These are phyloP conservation scores for Sicyos edulis DNA, from an alignment of 306 rosid genomes.

Conservation along the genomic window DNA sequence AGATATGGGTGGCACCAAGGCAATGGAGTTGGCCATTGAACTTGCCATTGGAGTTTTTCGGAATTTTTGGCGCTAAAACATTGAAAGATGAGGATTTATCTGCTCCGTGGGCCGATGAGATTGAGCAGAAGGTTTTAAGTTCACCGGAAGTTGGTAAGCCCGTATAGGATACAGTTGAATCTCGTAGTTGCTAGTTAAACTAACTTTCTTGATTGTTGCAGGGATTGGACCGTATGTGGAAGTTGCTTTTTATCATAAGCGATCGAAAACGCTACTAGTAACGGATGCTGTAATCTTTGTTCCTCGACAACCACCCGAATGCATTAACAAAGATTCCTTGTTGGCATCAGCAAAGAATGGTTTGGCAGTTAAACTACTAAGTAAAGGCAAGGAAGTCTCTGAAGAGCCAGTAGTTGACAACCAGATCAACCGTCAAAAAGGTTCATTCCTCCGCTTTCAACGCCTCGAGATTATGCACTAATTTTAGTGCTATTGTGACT, in stretches of 20 bases:
- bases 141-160: constrained; percentile 93
- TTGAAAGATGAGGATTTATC: constrained; percentile 60
- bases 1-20: constrained; percentile 94
- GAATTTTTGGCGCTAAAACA: constrained; percentile 75
- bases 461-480: background rate
- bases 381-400: constrained; percentile 79
- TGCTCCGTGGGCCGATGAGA: constrained; percentile 78
- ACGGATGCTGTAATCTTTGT: constrained; percentile 95
- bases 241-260: constrained; percentile 86
- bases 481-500: background rate
- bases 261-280: constrained; percentile 68
- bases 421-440: constrained; percentile 65
- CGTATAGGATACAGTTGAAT: background rate
- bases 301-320: constrained; percentile 81
- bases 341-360: constrained; percentile 92
- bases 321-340: constrained; percentile 78
- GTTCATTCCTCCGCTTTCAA: constrained; percentile 26
- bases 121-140: constrained; percentile 82
- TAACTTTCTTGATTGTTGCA: constrained; percentile 41
- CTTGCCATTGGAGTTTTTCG: constrained; percentile 79
- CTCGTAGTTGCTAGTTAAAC: constrained; percentile 20
- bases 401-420: constrained; percentile 75
- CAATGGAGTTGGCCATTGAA: constrained; percentile 99
- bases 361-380: constrained; percentile 79
- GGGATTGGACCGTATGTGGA: constrained; percentile 97